These are phyloP conservation scores for Austroboletus eburneus DNA, from an alignment of 768 basidiomycete genomes.

Conservation along the genomic window DNA sequence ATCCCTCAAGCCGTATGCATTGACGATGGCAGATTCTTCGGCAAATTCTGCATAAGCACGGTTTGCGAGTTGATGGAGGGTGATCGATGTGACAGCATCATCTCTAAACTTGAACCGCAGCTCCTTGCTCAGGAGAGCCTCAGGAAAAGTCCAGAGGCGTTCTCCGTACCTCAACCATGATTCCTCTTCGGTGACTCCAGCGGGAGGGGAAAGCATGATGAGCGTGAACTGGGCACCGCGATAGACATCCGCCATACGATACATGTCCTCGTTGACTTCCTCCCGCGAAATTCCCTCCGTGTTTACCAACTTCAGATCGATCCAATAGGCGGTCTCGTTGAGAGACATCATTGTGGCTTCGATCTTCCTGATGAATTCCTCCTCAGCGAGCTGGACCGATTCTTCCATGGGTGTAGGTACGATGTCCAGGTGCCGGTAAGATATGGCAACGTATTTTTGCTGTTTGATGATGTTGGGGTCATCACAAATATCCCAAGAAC, in stretches of 20 bases:
- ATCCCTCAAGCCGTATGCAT: conserved; percentile 17
- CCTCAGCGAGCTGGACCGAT: neutral
- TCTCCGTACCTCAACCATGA: conserved; percentile 19
- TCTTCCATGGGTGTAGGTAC: neutral
- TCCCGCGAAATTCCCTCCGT: too few relatives aligned
- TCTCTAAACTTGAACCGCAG: conserved; percentile 12
- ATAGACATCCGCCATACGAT: conserved; percentile 22
- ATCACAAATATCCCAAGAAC: conserved; percentile 2
- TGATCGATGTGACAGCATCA: conserved; percentile 13
- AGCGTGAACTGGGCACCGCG: conserved; percentile 21
- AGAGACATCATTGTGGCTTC: conserved; percentile 6
- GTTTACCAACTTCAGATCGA: too few relatives aligned
- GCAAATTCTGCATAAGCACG: conserved; percentile 14
- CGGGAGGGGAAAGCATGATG: conserved; percentile 12
- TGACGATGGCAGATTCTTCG: conserved; percentile 19
- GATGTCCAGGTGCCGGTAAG: conserved; percentile 15
- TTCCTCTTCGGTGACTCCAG: neutral
- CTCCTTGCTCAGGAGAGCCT: conserved; percentile 19
- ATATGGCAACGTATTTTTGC: conserved; percentile 18
- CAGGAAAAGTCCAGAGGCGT: conserved; percentile 25
- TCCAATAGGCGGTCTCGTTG: conserved; percentile 19
- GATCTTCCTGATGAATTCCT: neutral
- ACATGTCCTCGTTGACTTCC: too few relatives aligned
- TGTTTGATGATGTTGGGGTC: conserved; percentile 4
- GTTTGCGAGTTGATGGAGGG: conserved; percentile 21